These are phyloP conservation scores for Microcera coccophila DNA, from an alignment of 2,329 filamentous ascomycete species.

Conservation along the genomic window DNA sequence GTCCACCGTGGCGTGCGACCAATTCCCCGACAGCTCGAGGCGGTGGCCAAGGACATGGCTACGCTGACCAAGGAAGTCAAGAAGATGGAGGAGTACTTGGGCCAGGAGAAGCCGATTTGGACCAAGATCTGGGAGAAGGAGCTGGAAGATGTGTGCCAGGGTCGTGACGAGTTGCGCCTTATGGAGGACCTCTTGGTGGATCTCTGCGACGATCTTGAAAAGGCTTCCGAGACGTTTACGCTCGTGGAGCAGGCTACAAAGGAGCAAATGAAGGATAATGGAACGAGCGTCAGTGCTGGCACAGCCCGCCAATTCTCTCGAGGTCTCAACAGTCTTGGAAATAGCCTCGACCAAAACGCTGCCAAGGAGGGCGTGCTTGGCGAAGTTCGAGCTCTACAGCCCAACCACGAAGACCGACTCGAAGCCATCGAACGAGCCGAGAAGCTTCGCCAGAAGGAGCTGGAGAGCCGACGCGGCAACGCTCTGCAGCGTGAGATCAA, in stretches of 20 bases:
- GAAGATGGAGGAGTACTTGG: slow-evolving; percentile 90
- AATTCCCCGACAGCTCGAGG: slow-evolving; percentile 82
- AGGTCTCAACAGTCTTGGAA: slow-evolving; percentile 51
- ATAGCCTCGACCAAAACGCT: slow-evolving; percentile 64
- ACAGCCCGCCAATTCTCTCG: slow-evolving; percentile 55
- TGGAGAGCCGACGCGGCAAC: slow-evolving; percentile 71
- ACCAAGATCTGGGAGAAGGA: slow-evolving; percentile 99
- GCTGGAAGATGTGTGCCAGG: slow-evolving; percentile 90
- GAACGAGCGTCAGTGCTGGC: slow-evolving; percentile 47
- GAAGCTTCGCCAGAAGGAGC: slow-evolving; percentile 82
- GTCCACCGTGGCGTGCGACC: slow-evolving; percentile 89
- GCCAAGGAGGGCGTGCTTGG: slow-evolving; percentile 90
- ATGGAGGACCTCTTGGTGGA: slow-evolving; percentile 94
- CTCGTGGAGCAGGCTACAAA: slow-evolving; percentile 98
- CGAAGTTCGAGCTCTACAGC: slow-evolving; percentile 87
- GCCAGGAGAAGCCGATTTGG: slow-evolving; percentile 91
- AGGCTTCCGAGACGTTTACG: slow-evolving; percentile 87
- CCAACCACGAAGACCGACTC: slow-evolving; percentile 87
- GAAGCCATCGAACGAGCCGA: slow-evolving; percentile 98
- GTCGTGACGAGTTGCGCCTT: slow-evolving; percentile 89
- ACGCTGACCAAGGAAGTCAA: slow-evolving; percentile 79
- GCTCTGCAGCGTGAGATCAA: slow-evolving; percentile 80
- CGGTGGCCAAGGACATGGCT: slow-evolving; percentile 83
- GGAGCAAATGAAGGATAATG: slow-evolving; percentile 81
- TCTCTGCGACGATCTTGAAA: slow-evolving; percentile 89